Conservation (phyloP, 345 rosid species). For the Brassica rapa region DNA sequence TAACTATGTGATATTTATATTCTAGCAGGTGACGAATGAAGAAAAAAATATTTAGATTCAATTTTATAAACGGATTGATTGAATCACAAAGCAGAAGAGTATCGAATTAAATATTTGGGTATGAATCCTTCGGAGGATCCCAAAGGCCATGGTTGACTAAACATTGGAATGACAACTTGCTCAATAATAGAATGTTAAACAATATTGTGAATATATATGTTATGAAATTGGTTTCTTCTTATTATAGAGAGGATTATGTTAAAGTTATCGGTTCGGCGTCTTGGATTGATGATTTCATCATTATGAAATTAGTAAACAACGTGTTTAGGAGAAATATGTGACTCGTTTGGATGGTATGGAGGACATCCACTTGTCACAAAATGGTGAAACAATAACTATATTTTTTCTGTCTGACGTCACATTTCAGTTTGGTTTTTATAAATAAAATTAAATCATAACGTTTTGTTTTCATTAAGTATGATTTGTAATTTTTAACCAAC, state of each 20-base stretch:
- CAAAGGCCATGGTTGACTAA: conserved; percentile 47
- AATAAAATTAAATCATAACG: not conserved
- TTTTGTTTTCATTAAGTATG: not conserved
- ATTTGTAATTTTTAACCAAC: conserved; percentile 18
- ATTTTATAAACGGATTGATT: conserved; percentile 21
- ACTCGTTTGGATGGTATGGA: conserved; percentile 21
- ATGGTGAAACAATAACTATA: conserved; percentile 10
- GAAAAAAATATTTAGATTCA: conserved; percentile 12
- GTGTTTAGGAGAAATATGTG: conserved; percentile 17
- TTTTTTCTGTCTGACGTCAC: conserved; percentile 10
- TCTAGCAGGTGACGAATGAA: conserved; percentile 24
- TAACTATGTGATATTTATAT: conserved; percentile 12
- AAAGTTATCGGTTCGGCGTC: conserved; percentile 30
- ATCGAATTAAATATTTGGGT: conserved; percentile 29
- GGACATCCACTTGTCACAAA: conserved; percentile 33
- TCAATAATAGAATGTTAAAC: conserved; percentile 37
- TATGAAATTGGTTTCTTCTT: conserved; percentile 11
- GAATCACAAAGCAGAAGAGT: conserved; percentile 32
- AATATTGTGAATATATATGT: conserved; percentile 17
- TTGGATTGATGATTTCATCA: conserved; percentile 34
- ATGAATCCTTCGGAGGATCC: conserved; percentile 43
- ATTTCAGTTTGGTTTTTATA: not conserved
- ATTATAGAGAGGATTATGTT: conserved; percentile 21
- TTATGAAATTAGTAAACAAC: conserved; percentile 22
- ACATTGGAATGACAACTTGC: conserved; percentile 43